Evolutionary conservation across 2,329 filamentous ascomycete species (phyloP).

Genomic region (Trichoderma brevicompactum): DNA sequence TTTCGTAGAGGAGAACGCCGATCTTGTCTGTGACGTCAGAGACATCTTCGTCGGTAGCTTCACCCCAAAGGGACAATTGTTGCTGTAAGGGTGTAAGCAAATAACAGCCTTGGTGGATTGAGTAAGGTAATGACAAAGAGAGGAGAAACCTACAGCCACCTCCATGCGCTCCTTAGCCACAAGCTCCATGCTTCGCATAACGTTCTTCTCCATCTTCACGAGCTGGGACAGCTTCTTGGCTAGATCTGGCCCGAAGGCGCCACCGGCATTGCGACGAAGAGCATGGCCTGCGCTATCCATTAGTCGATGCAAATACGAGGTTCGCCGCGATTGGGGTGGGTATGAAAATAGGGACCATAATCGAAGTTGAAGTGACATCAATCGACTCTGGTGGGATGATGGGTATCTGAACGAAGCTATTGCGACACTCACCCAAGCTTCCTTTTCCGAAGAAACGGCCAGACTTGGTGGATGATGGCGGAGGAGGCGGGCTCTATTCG

Average conservation of each 20-base stretch:
- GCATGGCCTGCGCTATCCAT: slow-evolving; percentile 56
- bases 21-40: slow-evolving; percentile 99
- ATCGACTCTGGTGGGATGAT: neutral
- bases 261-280: slow-evolving; percentile 74
- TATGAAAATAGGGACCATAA: neutral
- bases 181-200: slow-evolving; percentile 97
- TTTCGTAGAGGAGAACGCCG: slow-evolving; percentile 96
- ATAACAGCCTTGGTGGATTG: neutral
- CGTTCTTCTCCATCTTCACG: slow-evolving; percentile 99
- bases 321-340: neutral
- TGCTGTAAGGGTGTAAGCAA: slow-evolving; percentile 59
- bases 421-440: slow-evolving; percentile 74
- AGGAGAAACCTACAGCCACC: slow-evolving; percentile 74
- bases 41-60: slow-evolving; percentile 93
- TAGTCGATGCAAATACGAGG: neutral
- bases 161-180: slow-evolving; percentile 98
- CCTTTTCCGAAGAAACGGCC: slow-evolving; percentile 85
- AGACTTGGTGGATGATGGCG: slow-evolving; percentile 87
- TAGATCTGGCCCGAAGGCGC: slow-evolving; percentile 81
- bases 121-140: neutral
- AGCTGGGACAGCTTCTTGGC: slow-evolving; percentile 97
- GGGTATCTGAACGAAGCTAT: neutral
- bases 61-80: slow-evolving; percentile 98
- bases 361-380: neutral
- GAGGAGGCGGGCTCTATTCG: slow-evolving; percentile 87